Base-by-base conservation (phyloP, 148 eudicot species). In the Fagopyrum tataricum region DNA sequence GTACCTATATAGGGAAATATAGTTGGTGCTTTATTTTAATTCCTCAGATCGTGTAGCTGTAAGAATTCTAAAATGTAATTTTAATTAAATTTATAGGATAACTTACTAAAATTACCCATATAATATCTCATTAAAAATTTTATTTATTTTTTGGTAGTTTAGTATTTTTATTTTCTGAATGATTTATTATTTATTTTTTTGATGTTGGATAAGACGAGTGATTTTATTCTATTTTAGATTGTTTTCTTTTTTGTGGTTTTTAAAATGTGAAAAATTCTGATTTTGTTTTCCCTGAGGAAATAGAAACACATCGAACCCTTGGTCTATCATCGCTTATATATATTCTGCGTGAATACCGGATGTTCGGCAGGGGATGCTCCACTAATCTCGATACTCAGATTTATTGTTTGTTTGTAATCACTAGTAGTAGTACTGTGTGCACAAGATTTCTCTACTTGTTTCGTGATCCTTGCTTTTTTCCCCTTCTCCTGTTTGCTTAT, bases 311-410 rank as follows among this genome's bases (percentile, higher is more conserved):
- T 31, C 37, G 13, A 59, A 24, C 66, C 39, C 39, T 59, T 23
- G 26, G 4, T 23, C 11, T 56, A n/a, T 52, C 4, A 3, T 52
- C 21, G 1, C 62, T 4, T 59, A 59, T 59, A 59, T 59, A 59
- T 62, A 31, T 62, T 62, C 67, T 61, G 42, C 68, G 13, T 62
- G 68, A 62, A 26, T 62, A 24, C 2, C 68, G 43, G 68, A 26
- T n/a, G 43, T 31, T 62, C 37, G 24, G 68, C 68, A 31, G 68
- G 31, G 68, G 68, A 37, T 62, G 37, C 68, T 62, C 68, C 68
- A 37, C 68, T 62, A 26, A 62, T 62, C 24, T 59, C 41, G 68
- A 62, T 62, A 3, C 68, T 21, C 42, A 7, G 18, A 26, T 62
- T 31, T 62, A 18, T 31, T 62, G 42, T 31, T 53, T 62, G 43